These are phyloP conservation scores for Candida maris DNA, from an alignment of 805 yeast genomes.

Conservation along the genomic window DNA sequence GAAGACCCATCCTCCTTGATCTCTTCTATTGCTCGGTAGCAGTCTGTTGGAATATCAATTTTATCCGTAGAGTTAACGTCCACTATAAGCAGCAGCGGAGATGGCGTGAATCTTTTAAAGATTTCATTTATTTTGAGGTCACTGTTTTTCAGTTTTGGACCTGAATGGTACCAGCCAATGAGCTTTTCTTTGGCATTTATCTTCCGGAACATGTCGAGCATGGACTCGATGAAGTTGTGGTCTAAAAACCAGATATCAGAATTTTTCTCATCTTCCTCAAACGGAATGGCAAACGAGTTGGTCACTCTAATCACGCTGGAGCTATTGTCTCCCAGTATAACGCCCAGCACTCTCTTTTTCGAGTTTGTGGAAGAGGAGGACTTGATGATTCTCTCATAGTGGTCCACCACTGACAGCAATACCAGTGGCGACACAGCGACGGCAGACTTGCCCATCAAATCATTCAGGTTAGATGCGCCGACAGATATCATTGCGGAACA, in stretches of 20 bases:
- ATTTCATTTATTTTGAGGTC: slow-evolving; percentile 89
- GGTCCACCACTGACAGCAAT: slow-evolving; percentile 90
- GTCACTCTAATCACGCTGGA: slow-evolving; percentile 59
- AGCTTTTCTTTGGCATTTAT: slow-evolving; percentile 95
- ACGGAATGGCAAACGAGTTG: slow-evolving; percentile 95
- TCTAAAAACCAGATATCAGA: slow-evolving; percentile 95
- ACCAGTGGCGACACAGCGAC: slow-evolving; percentile 96
- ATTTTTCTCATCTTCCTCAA: slow-evolving; percentile 92
- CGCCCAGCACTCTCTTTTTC: slow-evolving; percentile 89
- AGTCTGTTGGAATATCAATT: slow-evolving; percentile 94
- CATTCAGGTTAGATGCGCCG: slow-evolving; percentile 29
- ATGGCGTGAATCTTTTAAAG: slow-evolving; percentile 75
- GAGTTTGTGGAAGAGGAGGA: slow-evolving; percentile 30
- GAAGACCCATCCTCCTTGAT: slow-evolving; percentile 94
- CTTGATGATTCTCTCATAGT: slow-evolving; percentile 77
- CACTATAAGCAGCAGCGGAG: slow-evolving; percentile 83
- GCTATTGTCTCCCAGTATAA: slow-evolving; percentile 77
- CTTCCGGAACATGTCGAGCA: slow-evolving; percentile 97
- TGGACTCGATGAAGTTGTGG: slow-evolving; percentile 91
- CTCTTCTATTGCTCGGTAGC: slow-evolving; percentile 90
- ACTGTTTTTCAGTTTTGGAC: slow-evolving; percentile 84
- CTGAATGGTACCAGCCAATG: slow-evolving; percentile 99
- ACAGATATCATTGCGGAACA: slow-evolving; percentile 12
- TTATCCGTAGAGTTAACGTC: slow-evolving; percentile 76
- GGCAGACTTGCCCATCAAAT: slow-evolving; percentile 26